Base-by-base conservation (phyloP, 257 asterid genomes). In the Petunia axillaris region DNA sequence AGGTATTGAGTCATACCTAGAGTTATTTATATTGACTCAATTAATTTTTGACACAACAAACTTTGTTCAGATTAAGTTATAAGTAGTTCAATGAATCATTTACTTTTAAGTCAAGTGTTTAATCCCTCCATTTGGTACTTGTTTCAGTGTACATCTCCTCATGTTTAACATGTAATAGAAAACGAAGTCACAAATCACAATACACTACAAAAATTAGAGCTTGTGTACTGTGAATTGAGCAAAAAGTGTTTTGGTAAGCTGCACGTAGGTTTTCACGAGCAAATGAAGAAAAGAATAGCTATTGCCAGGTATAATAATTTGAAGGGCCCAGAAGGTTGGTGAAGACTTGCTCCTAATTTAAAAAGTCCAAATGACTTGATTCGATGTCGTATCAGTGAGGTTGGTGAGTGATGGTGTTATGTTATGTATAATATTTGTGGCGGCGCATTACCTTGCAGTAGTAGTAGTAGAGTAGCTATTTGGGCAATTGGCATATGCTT, bases 331-430 rank as follows among this genome's bases (percentile, higher is more conserved):
- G 4, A 43, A 43, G 57, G 55, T 67, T 1, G 75, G 55, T n/a
- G 39, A 67, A 44, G 1, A n/a, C 35, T 41, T 43, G 0, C 25
- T 25, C 25, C 25, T 54, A 11, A 54, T 25, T 25, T 25, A 54
- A n/a, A 68, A 68, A 0, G 6, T 55, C 60, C 14, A 3, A 8
- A 41, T 1, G 15, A 4, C 6, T 10, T 8, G 5, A 14, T 13
- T 55, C 8, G 25, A 55, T 55, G 60, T 14, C 60, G 35, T 55
- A 67, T n/a, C 8, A 67, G 39, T 67, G 55, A 67, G 75, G 75
- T 43, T 67, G 75, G 71, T 11, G 48, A 64, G 25, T 25, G 0
- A 64, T 64, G 6, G 15, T 52, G 57, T 52, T 52, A 7, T n/a
- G n/a, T n/a, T n/a, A n/a, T n/a, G 11, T 55, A 55, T 55, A 55